Percentiles rank a stretch among this genome's conserved stretches.
Evolutionary conservation across 257 asterid genomes (phyloP).

Genomic region (Nicotiana obtusifolia): DNA sequence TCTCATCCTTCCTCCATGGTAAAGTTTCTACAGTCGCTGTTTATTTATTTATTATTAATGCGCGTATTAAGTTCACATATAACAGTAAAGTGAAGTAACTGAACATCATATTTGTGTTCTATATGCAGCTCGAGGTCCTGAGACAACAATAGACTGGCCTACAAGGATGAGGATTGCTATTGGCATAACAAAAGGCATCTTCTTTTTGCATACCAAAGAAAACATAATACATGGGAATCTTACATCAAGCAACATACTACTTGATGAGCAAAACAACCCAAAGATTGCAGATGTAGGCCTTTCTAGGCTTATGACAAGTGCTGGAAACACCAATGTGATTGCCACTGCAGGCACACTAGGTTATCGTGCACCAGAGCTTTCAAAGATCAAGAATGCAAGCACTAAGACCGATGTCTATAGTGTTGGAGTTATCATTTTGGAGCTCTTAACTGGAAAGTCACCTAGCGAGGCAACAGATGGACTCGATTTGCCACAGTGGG

Average conservation of each 20-base stretch:
- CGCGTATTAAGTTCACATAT: no score
- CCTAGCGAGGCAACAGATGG: conserved; percentile 86
- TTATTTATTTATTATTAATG: background rate
- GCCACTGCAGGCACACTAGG: conserved; percentile 54
- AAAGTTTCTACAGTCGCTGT: background rate
- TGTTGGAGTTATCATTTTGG: conserved; percentile 79
- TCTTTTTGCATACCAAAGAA: conserved; percentile 53
- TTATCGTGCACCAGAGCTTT: conserved; percentile 81
- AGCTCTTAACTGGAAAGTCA: conserved; percentile 85
- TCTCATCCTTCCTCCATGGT: conserved; percentile 95
- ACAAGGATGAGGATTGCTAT: conserved; percentile 62
- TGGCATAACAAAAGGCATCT: conserved; percentile 66
- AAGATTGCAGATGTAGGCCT: conserved; percentile 56
- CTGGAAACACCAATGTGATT: conserved; percentile 37
- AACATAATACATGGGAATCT: conserved; percentile 55
- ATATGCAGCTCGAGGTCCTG: conserved; percentile 41
- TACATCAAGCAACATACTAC: conserved; percentile 61
- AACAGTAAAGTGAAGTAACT: no score
- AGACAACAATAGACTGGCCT: conserved; percentile 56
- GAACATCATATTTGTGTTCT: background rate
- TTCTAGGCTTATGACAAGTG: conserved; percentile 34
- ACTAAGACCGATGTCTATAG: conserved; percentile 69
- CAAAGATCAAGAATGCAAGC: conserved; percentile 61
- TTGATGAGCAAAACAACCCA: conserved; percentile 59
- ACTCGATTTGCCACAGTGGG: conserved; percentile 84